These are phyloP conservation scores for Prunella vulgaris DNA, from an alignment of 257 asterid genomes.

Conservation along the genomic window DNA sequence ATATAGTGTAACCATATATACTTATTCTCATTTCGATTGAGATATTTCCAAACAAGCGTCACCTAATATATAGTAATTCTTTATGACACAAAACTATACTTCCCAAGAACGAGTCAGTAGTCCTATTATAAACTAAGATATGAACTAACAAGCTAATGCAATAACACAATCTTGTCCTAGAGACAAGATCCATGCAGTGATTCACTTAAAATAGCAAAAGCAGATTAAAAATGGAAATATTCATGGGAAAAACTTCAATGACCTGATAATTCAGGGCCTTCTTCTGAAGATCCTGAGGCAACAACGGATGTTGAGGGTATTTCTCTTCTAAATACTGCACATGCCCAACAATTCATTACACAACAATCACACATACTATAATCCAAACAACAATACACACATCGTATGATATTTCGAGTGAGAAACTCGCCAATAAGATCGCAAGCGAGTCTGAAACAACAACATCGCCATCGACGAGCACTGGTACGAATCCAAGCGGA, in stretches of 20 bases:
- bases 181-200: background rate
- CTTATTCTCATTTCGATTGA: too few species aligned
- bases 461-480: conserved; percentile 69
- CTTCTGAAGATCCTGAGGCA: conserved; percentile 68
- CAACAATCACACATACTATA: background rate
- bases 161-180: too few species aligned
- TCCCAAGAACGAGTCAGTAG: too few species aligned
- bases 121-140: too few species aligned
- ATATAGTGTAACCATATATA: too few species aligned
- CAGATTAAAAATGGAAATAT: background rate
- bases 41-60: too few species aligned
- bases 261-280: conserved; percentile 69
- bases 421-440: conserved; percentile 63
- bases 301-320: conserved; percentile 77
- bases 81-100: too few species aligned
- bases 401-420: background rate
- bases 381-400: background rate
- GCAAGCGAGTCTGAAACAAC: conserved; percentile 77
- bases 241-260: background rate
- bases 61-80: too few species aligned
- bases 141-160: too few species aligned
- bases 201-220: background rate
- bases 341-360: background rate
- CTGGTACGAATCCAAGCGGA: conserved; percentile 76
- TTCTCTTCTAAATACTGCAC: conserved; percentile 85